Percentiles rank a stretch among this genome's conserved stretches.
These are phyloP conservation scores for Fusarium multiceps DNA, from an alignment of 2,329 filamentous ascomycete species.

Conservation along the genomic window DNA sequence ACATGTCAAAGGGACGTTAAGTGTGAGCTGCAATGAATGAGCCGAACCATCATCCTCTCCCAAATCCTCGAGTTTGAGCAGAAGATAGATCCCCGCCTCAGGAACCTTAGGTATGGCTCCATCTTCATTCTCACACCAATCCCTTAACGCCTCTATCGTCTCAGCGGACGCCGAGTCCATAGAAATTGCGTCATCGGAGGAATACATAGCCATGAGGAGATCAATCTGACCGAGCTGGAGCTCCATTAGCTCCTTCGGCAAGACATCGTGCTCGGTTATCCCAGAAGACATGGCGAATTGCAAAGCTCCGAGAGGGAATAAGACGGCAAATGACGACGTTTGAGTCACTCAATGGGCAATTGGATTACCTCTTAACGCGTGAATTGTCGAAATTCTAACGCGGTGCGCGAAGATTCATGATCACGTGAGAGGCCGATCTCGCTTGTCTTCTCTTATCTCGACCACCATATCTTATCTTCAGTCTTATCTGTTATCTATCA, in stretches of 20 bases:
- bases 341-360: too few species aligned
- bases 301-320: fast-evolving
- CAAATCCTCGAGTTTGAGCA: constrained; percentile 44
- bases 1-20: constrained; percentile 50
- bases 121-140: constrained; percentile 39
- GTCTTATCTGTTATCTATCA: neutral
- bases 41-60: constrained; percentile 10
- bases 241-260: constrained; percentile 59
- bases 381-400: constrained; percentile 5
- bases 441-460: neutral
- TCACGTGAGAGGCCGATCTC: neutral
- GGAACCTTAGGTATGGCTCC: constrained; percentile 7
- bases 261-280: neutral
- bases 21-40: constrained; percentile 48
- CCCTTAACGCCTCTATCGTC: constrained; percentile 34
- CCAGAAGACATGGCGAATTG: neutral
- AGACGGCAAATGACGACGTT: neutral
- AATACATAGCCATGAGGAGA: constrained; percentile 65
- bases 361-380: constrained; percentile 3
- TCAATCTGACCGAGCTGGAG: constrained; percentile 62
- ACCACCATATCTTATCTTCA: too few species aligned
- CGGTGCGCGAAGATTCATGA: neutral
- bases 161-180: constrained; percentile 42
- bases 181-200: constrained; percentile 50
- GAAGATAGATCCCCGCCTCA: constrained; percentile 34